Conservation (phyloP, 805 yeast genomes). For the Candida mattraensis region DNA sequence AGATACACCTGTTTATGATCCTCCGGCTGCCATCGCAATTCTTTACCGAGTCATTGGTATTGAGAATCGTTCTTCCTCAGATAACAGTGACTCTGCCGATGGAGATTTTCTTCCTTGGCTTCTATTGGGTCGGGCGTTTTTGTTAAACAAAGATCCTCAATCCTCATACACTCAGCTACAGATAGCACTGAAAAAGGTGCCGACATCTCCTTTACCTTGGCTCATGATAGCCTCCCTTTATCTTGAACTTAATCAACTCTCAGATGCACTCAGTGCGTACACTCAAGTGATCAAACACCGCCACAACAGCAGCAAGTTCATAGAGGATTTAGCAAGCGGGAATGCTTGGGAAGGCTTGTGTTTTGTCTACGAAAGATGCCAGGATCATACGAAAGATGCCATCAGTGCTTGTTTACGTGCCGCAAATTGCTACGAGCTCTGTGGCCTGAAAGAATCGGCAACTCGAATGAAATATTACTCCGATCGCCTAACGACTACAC, state of each 20-base stretch:
- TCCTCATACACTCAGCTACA: slow-evolving; percentile 57
- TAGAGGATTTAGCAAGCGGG: slow-evolving; percentile 38
- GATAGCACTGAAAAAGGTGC: slow-evolving; percentile 51
- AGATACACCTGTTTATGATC: slow-evolving; percentile 31
- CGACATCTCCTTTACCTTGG: slow-evolving; percentile 62
- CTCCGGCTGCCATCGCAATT: slow-evolving; percentile 37
- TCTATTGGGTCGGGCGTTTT: slow-evolving; percentile 53
- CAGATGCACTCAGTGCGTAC: slow-evolving; percentile 67
- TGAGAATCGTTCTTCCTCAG: slow-evolving; percentile 19
- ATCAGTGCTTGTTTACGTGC: slow-evolving; percentile 58
- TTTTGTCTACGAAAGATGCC: slow-evolving; percentile 63
- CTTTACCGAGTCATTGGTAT: slow-evolving; percentile 34
- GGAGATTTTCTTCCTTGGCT: slow-evolving; percentile 62
- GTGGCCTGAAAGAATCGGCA: slow-evolving; percentile 45
- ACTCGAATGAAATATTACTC: slow-evolving; percentile 45
- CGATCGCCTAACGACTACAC: slow-evolving; percentile 29
- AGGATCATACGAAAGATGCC: slow-evolving; percentile 58
- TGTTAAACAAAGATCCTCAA: slow-evolving; percentile 45
- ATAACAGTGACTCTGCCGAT: slow-evolving; percentile 20
- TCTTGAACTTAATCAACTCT: slow-evolving; percentile 55
- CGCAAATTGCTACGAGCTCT: slow-evolving; percentile 46
- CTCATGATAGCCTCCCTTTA: slow-evolving; percentile 63
- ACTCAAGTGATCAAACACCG: slow-evolving; percentile 60
- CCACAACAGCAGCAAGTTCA: slow-evolving; percentile 43
- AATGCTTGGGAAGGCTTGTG: slow-evolving; percentile 66